Evolutionary conservation across 2,329 filamentous ascomycete species (phyloP), one percentile per base, ranked within the genome.

Genomic region (Fusarium xyrophilum): DNA sequence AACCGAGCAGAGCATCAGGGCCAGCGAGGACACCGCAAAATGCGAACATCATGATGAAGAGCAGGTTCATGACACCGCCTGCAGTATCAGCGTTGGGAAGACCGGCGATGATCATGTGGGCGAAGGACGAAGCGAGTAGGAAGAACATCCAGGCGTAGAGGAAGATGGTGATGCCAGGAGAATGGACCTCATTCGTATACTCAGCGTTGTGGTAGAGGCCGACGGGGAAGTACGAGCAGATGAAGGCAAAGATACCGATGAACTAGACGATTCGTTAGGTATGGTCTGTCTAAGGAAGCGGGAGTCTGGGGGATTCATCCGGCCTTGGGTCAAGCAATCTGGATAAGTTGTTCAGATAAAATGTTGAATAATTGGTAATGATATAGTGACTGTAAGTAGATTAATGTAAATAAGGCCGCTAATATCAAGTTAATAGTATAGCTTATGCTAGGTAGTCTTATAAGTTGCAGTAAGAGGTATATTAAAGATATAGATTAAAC

Each of bases 171-270:
- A 83, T 85, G 9, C 87, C 86, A 9, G 89, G 86, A 0, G 70
- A 75, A n/a, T 73, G 50, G 1, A 73, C 73, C 35, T 86, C 80
- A 59, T 84, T 78, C 3, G 84, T 85, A 7, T 80, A 80, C 23
- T 82, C 76, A 2, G 87, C 86, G 68, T 89, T 89, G 32, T 79
- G 79, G 75, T 89, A 86, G 12, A 90, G 81, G 2, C 88, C 88
- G 47, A 91, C 86, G 2, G 89, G 88, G 73, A 88, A 92, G 78
- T 91, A 92, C 83, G 88, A 91, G 72, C 82, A 85, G 63, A 89
- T 80, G 77, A 84, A 92, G 66, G 88, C 84, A 54, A 91, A 77
- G 21, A 89, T 78, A 0, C 54, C 59, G 51, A 73, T 70, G 2
- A 73, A 36, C 67, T 67, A 7, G 10, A 7, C 0, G 3, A 0